Conservation (phyloP, 345 rosid genomes). For the Raphanus raphanistrum region DNA sequence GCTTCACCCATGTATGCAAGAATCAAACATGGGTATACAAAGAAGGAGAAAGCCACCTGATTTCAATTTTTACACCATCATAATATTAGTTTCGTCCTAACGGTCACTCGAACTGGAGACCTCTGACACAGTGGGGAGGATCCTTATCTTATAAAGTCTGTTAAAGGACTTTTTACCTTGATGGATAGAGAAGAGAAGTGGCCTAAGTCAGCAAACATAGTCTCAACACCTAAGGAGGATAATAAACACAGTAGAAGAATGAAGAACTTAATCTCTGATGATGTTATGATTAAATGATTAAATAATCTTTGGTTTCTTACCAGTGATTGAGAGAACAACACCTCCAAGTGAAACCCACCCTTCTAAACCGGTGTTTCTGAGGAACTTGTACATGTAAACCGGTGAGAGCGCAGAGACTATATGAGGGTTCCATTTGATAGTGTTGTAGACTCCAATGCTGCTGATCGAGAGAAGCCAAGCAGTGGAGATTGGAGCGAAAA, state of each 20-base stretch:
- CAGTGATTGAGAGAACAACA: constrained; percentile 81
- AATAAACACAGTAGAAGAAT: constrained; percentile 9
- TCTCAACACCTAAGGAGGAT: constrained; percentile 65
- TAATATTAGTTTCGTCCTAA: not conserved
- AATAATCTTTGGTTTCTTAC: constrained; percentile 31
- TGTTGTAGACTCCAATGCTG: constrained; percentile 73
- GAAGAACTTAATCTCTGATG: not conserved
- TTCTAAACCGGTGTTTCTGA: constrained; percentile 60
- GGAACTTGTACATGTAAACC: constrained; percentile 70
- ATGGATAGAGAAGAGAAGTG: constrained; percentile 83
- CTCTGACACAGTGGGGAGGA: no score
- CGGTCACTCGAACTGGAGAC: no score
- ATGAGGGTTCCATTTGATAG: constrained; percentile 68
- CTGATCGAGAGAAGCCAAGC: constrained; percentile 76
- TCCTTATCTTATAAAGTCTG: not conserved
- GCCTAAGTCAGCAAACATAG: constrained; percentile 84
- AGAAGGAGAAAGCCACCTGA: constrained; percentile 71
- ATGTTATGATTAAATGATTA: not conserved
- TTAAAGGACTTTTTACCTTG: constrained; percentile 50
- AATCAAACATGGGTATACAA: constrained; percentile 81
- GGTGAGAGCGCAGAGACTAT: constrained; percentile 79
- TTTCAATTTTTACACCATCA: constrained; percentile 1
- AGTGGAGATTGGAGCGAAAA: constrained; percentile 73
- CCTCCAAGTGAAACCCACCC: constrained; percentile 96
- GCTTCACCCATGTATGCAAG: constrained; percentile 97